Evolutionary conservation across 2,329 filamentous ascomycete species (phyloP), one percentile per base, ranked within the genome.

Genomic region (Didymella lethalis): DNA sequence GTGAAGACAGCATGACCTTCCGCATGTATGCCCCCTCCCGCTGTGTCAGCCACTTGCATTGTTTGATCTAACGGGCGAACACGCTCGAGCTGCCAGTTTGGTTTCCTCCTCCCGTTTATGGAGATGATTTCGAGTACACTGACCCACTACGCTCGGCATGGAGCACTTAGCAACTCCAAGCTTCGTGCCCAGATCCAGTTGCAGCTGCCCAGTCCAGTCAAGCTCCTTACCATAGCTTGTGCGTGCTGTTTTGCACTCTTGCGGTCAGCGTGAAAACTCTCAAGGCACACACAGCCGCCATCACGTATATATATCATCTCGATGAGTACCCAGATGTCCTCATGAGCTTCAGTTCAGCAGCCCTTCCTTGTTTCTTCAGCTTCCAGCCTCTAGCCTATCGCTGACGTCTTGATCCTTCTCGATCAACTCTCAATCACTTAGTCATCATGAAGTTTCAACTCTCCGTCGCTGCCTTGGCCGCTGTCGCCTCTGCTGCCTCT

Each of bases 401-500:
- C 36, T 55, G 44, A 47, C 40, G 38, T 47, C 25, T 54, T 57
- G 43, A 23, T 45, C 38, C 54, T 55, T 52, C 53, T 31, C 6
- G 36, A 29, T 53, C 57, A 57, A 31, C 57, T 49, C 18, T 59
- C 45, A 53, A 43, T n/a, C 58, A 51, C 41, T 48, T 57, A 36
- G 32, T 56, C 63, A 70, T 38, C 49, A 74, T 75, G 72, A 73
- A 72, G 64, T 66, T 72, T 56, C 69, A 69, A 45, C 53, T 73
- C n/a, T 59, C 65, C 41, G 54, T 74, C 29, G 70, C 68, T 32
- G 69, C 69, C 51, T 62, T 74, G 62, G 69, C 63, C 44, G 58
- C 70, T 8, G 69, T 64, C 43, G 71, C 64, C 59, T 69, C 64
- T 31, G 71, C 71, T 14, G 64, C 65, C 28, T 70, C 68, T 25